These are phyloP conservation scores for Zymoseptoria brevis DNA, from an alignment of 2,329 filamentous ascomycete species.

Conservation along the genomic window DNA sequence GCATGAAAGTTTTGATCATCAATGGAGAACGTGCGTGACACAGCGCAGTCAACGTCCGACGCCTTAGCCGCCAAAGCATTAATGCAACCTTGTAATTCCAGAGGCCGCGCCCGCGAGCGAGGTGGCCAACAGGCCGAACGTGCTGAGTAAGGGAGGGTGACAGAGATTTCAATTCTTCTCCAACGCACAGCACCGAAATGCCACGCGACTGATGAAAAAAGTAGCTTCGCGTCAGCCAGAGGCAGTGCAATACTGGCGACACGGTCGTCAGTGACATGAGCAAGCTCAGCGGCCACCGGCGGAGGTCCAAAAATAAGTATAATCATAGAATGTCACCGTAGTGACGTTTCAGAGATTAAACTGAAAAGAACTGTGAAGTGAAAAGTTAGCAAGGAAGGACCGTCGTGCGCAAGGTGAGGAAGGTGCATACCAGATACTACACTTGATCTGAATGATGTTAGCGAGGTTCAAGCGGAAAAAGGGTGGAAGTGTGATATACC, in stretches of 20 bases:
- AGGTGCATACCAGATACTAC: neutral
- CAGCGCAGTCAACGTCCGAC: too few relatives aligned
- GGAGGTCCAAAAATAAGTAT: constrained; percentile 13
- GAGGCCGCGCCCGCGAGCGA: too few relatives aligned
- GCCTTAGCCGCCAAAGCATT: too few relatives aligned
- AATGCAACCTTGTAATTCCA: too few relatives aligned
- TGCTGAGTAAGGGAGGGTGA: too few relatives aligned
- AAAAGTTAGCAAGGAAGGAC: neutral
- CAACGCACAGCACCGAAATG: neutral
- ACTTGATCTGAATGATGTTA: neutral
- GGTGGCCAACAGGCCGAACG: too few relatives aligned
- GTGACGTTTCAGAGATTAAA: constrained; percentile 17
- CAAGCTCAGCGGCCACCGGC: constrained; percentile 7
- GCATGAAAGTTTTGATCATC: too few relatives aligned
- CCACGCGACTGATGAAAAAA: neutral
- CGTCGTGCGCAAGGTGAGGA: neutral
- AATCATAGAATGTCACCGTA: constrained; percentile 15
- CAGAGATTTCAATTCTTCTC: neutral
- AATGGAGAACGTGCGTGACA: too few relatives aligned
- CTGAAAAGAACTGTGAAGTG: constrained; percentile 9
- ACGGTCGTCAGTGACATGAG: constrained; percentile 6
- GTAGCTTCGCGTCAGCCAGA: neutral
- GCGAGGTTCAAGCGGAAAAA: too few relatives aligned
- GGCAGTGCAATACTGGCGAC: constrained; percentile 7
- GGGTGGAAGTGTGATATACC: neutral